Evolutionary conservation across 2,329 filamentous ascomycete genomes (phyloP), one percentile per base, ranked within the genome.

Genomic region (Microcyclospora tardicrescens): DNA sequence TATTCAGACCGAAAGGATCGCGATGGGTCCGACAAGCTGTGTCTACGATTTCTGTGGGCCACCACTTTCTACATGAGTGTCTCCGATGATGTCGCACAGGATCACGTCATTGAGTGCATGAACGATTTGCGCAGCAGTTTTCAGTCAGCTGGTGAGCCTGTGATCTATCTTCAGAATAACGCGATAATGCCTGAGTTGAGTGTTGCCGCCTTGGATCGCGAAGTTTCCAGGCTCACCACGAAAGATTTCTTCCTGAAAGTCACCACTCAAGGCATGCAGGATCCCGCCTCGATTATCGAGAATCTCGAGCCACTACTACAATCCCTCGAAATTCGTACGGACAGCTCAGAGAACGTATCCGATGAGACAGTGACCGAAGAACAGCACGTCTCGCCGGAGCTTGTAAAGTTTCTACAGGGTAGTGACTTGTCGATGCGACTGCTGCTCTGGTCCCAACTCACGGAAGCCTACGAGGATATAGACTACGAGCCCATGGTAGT

Each of bases 161-260:
- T 67, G 0, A 73, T 83, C 10, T 65, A 70, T 28, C 66, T 96
- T 11, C 67, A 80, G 3, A 96, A 98, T 58, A 96, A 94, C 54
- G 73, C 77, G 1, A 73, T 87, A 14, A 93, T 98, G 79, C 77
- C 85, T 0, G 83, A 91, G 45, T 73, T 98, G 36, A 95, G 89
- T 0, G 64, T 77, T 2, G 71, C 73, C n/a, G 84, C 85, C 0
- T 79, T 91, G 6, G 87, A 96, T 45, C 79, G 85, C 39, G 89
- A 98, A 56, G 81, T 95, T 16, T 89, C 84, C 10, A 86, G 87
- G 52, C 71, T 96, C 28, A 94, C 84, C 11, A 96, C 89, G 0
- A 91, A 93, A 75, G 89, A 95, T 55, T 96, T 96, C 59, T 96
- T 98, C 60, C 71, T 86, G 36, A 84, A 79, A 29, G 74, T 98